These are phyloP conservation scores for Fusarium veterinarium DNA, from an alignment of 2,329 filamentous ascomycete species.

Conservation along the genomic window DNA sequence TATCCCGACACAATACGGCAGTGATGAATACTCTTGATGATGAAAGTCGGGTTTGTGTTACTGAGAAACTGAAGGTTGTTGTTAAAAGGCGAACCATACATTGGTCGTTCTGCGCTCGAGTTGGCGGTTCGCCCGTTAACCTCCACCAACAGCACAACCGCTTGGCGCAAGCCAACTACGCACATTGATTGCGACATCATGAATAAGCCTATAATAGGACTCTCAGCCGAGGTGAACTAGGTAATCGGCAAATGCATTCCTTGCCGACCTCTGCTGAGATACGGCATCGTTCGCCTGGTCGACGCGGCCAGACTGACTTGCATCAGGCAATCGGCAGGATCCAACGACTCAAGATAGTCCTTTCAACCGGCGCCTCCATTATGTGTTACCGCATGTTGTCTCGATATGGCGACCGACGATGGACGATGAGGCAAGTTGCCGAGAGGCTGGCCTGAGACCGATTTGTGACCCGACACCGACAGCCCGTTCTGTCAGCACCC, in stretches of 20 bases:
- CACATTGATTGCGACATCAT: not conserved
- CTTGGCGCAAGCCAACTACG: constrained; percentile 9
- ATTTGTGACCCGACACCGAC: constrained; percentile 8
- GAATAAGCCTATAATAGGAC: not conserved
- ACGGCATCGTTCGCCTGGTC: constrained; percentile 5
- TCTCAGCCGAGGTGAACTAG: not conserved
- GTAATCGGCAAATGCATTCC: not conserved
- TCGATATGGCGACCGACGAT: constrained; percentile 23
- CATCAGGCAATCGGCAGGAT: constrained; percentile 1
- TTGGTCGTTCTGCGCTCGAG: not conserved
- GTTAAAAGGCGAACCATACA: constrained; percentile 5
- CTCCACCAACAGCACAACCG: not conserved
- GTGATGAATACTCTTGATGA: not conserved
- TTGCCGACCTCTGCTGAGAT: constrained; percentile 1
- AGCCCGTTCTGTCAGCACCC: constrained; percentile 2
- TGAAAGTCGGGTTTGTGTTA: constrained; percentile 6
- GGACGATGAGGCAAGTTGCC: constrained; percentile 18
- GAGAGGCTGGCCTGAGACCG: constrained; percentile 4
- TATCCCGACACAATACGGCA: not conserved
- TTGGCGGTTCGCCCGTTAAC: constrained; percentile 28
- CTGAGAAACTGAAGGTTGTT: constrained; percentile 11
- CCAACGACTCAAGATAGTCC: not conserved
- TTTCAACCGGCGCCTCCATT: constrained; percentile 5
- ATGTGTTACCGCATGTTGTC: constrained; percentile 11
- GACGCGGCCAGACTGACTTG: constrained; percentile 18